Evolutionary conservation across 805 yeast species (phyloP).

Genomic region (Monosporozyma unispora): DNA sequence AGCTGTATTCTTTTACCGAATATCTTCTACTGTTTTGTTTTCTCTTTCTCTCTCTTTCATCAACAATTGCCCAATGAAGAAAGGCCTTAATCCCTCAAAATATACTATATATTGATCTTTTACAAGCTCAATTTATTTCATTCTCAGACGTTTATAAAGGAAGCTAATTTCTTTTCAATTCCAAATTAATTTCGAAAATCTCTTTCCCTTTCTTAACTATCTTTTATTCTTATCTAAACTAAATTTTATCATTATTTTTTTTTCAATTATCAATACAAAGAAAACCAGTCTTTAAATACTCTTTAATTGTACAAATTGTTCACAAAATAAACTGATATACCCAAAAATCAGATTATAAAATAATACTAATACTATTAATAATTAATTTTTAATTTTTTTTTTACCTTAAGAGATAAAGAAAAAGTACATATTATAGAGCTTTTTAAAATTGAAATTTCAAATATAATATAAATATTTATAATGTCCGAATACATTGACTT

Average conservation of each 20-base stretch:
- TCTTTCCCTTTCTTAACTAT: neutral
- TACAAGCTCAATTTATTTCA: no score
- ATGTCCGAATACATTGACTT: conserved; percentile 14
- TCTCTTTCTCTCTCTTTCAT: no score
- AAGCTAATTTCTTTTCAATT: neutral
- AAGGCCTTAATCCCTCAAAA: conserved; percentile 2
- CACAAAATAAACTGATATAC: neutral
- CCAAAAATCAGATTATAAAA: neutral
- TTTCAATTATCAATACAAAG: no score
- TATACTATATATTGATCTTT: no score
- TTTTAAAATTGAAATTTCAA: neutral
- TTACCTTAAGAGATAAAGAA: neutral
- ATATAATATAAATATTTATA: neutral
- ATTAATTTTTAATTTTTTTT: neutral
- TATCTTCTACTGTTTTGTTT: no score
- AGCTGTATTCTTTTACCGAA: no score
- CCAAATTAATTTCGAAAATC: neutral
- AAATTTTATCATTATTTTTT: no score
- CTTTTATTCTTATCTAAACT: neutral
- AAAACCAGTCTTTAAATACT: neutral
- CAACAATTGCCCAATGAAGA: neutral
- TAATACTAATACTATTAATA: neutral
- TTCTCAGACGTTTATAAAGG: neutral
- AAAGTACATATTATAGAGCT: neutral
- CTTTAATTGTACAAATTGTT: neutral